Evolutionary conservation across 306 rosid genomes (phyloP), one percentile per base, ranked within the genome.

Genomic region (Quercus variabilis): DNA sequence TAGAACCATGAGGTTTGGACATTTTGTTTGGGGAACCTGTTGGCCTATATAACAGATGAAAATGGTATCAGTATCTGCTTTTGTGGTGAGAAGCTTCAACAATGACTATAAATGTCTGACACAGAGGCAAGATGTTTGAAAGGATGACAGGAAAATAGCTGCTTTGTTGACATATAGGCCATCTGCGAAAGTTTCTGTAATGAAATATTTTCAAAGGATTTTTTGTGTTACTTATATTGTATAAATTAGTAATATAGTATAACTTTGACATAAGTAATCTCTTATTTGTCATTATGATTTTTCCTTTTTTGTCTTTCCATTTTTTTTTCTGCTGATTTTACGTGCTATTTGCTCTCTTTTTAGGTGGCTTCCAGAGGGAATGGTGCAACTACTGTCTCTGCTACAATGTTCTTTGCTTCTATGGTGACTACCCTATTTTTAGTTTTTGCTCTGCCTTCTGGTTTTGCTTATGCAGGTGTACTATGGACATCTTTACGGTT

Each of bases 301-400:
- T 73, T 69, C 26, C 20, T 30, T 59, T 78, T 62, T 35, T 74
- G 71, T 30, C 51, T 57, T 41, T 71, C 80, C 55, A 33, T 30
- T 59, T 20, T 7, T 49, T 85, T 70, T 56, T 55, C 52, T 51
- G 55, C 33, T 33, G 57, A 46, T 38, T 80, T 84, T 76, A 33
- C 59, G 2, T 77, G 30, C 75, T 72, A 75, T 55, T 46, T 78
- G 25, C 62, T 79, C 56, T 52, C 43, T 63, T 77, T 74, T 78
- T 51, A 94, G 98, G 97, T 94, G 80, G 97, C 95, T 41, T 82
- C 83, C 18, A 79, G 91, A 85, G 92, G 92, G 76, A 92, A 88
- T 81, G 97, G 99, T 74, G 95, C 97, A 55, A 92, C 99, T 76
- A 94, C 97, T 78, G 97, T 94, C 84, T 91, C 97, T 81, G 97